Conservation (phyloP, 805 yeast genomes). For the Ogataea saltuana region DNA sequence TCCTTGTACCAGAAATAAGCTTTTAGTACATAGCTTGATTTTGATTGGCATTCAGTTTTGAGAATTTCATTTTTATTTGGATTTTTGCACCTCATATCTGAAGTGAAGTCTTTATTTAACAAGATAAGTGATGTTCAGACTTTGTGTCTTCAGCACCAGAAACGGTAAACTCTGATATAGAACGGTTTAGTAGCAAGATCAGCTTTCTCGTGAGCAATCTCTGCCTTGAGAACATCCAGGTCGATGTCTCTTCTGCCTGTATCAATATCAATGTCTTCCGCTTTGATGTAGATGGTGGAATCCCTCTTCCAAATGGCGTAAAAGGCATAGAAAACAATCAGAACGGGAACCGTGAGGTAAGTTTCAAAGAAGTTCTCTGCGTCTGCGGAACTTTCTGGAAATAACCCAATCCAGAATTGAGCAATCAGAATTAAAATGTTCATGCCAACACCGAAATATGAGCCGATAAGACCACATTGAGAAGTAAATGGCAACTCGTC, state of each 20-base stretch:
- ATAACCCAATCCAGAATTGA: slow-evolving; percentile 76
- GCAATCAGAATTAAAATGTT: slow-evolving; percentile 59
- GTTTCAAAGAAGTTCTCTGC: slow-evolving; percentile 59
- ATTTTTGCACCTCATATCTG: no score
- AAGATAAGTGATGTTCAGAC: no score
- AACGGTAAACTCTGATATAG: slow-evolving; percentile 45
- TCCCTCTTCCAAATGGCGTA: slow-evolving; percentile 38
- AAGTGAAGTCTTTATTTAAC: no score
- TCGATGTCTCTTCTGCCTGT: slow-evolving; percentile 59
- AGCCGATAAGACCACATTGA: slow-evolving; percentile 63
- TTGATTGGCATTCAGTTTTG: no score
- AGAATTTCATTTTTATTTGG: no score
- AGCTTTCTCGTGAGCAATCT: slow-evolving; percentile 51
- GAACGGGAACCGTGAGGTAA: slow-evolving; percentile 60
- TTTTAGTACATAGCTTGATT: background rate
- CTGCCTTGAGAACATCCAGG: slow-evolving; percentile 49
- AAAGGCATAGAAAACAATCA: slow-evolving; percentile 44
- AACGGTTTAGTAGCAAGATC: slow-evolving; percentile 42
- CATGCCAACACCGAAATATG: slow-evolving; percentile 56
- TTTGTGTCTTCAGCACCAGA: slow-evolving; percentile 46
- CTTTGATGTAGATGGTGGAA: background rate
- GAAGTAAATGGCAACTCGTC: slow-evolving; percentile 66
- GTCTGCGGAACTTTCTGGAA: slow-evolving; percentile 56
- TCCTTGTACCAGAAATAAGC: slow-evolving; percentile 3
- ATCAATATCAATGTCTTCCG: slow-evolving; percentile 51